These are phyloP conservation scores for Paragyromitra xinjiangensis DNA, from an alignment of 495 filamentous ascomycete genomes.

Conservation along the genomic window DNA sequence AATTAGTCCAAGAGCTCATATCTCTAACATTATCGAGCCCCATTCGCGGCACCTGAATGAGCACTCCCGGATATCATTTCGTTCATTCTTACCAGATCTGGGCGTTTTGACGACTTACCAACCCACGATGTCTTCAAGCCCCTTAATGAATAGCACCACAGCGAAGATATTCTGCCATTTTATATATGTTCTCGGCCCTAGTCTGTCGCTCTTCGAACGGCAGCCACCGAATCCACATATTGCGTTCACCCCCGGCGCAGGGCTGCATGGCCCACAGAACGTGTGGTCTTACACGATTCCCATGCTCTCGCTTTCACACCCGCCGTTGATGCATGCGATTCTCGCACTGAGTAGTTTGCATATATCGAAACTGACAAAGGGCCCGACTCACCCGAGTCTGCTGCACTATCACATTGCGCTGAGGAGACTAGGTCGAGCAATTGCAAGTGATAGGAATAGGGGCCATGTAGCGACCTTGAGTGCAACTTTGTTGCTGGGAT, in stretches of 20 bases:
- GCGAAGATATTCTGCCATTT: slow-evolving; percentile 93
- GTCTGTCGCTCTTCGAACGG: slow-evolving; percentile 86
- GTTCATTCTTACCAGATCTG: slow-evolving; percentile 70
- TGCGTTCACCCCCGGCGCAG: slow-evolving; percentile 55
- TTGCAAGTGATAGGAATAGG: slow-evolving; percentile 75
- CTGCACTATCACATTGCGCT: slow-evolving; percentile 93
- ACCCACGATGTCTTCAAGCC: slow-evolving; percentile 77
- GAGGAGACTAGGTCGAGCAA: slow-evolving; percentile 75
- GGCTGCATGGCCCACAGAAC: slow-evolving; percentile 56
- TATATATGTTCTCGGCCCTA: slow-evolving; percentile 85
- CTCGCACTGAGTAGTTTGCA: slow-evolving; percentile 88
- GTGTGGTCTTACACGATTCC: slow-evolving; percentile 75
- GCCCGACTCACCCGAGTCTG: slow-evolving; percentile 77
- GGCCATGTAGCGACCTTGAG: slow-evolving; percentile 82
- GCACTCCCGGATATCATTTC: slow-evolving; percentile 67
- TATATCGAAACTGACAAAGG: slow-evolving; percentile 80
- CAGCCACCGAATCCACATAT: slow-evolving; percentile 74
- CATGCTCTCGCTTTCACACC: slow-evolving; percentile 81
- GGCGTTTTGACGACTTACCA: slow-evolving; percentile 82
- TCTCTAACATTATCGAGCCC: slow-evolving; percentile 51
- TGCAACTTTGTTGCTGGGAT: slow-evolving; percentile 85
- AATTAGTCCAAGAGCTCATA: slow-evolving; percentile 57
- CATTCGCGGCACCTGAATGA: slow-evolving; percentile 51
- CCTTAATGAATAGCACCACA: slow-evolving; percentile 81
- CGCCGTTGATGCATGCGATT: slow-evolving; percentile 87